Evolutionary conservation across 2,329 filamentous ascomycete genomes (phyloP).

Genomic region (Hortaea sp.): DNA sequence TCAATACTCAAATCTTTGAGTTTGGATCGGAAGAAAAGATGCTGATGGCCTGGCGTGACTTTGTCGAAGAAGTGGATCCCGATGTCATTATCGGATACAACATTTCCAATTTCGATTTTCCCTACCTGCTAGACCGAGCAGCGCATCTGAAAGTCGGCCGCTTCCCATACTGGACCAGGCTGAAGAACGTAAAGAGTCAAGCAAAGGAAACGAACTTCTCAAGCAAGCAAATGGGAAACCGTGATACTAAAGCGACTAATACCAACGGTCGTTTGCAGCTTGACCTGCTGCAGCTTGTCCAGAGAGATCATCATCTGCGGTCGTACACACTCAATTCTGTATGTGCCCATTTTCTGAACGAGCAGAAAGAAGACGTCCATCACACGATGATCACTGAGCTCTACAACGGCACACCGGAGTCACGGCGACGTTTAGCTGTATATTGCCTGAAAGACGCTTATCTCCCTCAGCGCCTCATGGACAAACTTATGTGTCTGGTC

Average conservation of each 20-base stretch:
- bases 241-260: slow-evolving; percentile 88
- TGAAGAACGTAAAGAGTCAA: slow-evolving; percentile 60
- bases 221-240: slow-evolving; percentile 96
- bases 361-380: slow-evolving; percentile 98
- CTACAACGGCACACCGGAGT: slow-evolving; percentile 92
- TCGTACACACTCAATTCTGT: slow-evolving; percentile 98
- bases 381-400: slow-evolving; percentile 98
- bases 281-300: slow-evolving; percentile 87
- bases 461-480: slow-evolving; percentile 84
- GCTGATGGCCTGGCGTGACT: slow-evolving; percentile 86
- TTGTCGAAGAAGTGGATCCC: slow-evolving; percentile 80
- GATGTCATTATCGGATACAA: slow-evolving; percentile 99
- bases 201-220: slow-evolving; percentile 78
- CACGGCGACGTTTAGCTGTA: slow-evolving; percentile 76
- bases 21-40: slow-evolving; percentile 76
- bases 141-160: slow-evolving; percentile 67
- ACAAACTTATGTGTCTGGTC: slow-evolving; percentile 95
- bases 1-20: slow-evolving; percentile 85
- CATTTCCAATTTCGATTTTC: slow-evolving; percentile 97
- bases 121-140: slow-evolving; percentile 83
- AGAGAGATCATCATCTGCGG: slow-evolving; percentile 86
- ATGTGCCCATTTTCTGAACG: slow-evolving; percentile 83
- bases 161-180: slow-evolving; percentile 81
- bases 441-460: slow-evolving; percentile 98
- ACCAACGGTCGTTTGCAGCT: slow-evolving; percentile 89